phyloP scores from a whole-genome alignment of 2,329 filamentous ascomycete genomes.

The Escovopsis sp. region DNA sequence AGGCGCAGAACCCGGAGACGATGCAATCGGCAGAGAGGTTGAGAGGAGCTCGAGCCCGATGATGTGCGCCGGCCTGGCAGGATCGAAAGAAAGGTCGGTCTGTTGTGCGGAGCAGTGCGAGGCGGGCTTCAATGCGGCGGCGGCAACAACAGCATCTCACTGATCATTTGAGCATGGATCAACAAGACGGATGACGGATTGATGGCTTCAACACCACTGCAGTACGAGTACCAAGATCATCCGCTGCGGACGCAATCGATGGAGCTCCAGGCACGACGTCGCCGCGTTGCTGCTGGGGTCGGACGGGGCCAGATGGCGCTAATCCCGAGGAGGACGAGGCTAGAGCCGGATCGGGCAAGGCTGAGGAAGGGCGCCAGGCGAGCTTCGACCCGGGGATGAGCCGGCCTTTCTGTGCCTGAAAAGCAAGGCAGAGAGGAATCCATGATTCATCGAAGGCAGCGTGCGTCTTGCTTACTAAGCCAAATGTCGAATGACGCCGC shows the following conservation, averaged over 20 bases:
- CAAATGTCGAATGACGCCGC: too few species aligned
- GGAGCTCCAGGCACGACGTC: slow-evolving; percentile 30
- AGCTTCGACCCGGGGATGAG: neutral
- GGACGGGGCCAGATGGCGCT: slow-evolving; percentile 12
- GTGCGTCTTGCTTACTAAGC: too few species aligned
- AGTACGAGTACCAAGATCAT: too few species aligned
- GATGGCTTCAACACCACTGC: too few species aligned
- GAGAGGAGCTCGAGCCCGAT: too few species aligned
- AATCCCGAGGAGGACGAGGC: slow-evolving; percentile 1
- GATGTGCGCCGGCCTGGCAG: too few species aligned
- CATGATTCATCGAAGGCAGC: too few species aligned
- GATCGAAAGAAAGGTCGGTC: neutral
- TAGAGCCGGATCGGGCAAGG: neutral
- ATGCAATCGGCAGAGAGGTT: too few species aligned
- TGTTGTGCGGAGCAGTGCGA: neutral
- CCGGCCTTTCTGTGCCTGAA: too few species aligned
- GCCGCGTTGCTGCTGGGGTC: slow-evolving; percentile 21
- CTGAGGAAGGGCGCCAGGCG: neutral
- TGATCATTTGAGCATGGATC: neutral
- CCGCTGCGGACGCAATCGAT: neutral
- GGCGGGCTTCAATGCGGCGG: neutral
- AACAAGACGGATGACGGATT: too few species aligned
- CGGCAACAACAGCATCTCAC: too few species aligned
- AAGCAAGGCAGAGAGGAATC: too few species aligned
- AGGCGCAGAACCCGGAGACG: slow-evolving; percentile 1